Evolutionary conservation across 768 basidiomycete species (phyloP).

Genomic region (Cytidiella melzeri): DNA sequence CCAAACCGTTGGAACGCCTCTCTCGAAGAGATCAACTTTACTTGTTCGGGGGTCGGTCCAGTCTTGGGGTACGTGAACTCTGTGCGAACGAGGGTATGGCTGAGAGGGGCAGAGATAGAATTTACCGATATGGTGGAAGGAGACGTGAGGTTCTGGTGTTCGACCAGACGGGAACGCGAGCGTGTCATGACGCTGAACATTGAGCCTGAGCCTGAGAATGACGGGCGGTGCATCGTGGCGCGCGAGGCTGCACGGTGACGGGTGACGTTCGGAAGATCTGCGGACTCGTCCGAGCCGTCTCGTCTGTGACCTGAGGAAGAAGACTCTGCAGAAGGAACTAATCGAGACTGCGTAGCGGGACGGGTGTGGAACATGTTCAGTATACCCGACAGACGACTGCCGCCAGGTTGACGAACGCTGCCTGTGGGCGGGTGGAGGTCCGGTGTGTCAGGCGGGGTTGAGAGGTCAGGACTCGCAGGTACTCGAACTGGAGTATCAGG

Average conservation of each 20-base stretch:
- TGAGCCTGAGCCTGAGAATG: slow-evolving; percentile 33
- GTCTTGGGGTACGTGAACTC: slow-evolving; percentile 62
- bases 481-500: neutral
- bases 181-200: slow-evolving; percentile 34
- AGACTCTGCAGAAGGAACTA: slow-evolving; percentile 3
- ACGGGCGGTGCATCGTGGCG: slow-evolving; percentile 26
- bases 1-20: slow-evolving; percentile 67
- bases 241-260: slow-evolving; percentile 22
- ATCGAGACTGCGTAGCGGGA: slow-evolving; percentile 3
- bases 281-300: slow-evolving; percentile 18
- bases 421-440: slow-evolving; percentile 1
- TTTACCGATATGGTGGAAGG: slow-evolving; percentile 66
- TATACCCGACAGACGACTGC: slow-evolving; percentile 17
- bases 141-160: slow-evolving; percentile 37
- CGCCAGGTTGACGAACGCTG: neutral
- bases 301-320: slow-evolving; percentile 16
- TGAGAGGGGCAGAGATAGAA: slow-evolving; percentile 71
- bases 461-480: neutral
- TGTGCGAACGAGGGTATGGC: slow-evolving; percentile 65
- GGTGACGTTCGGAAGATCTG: slow-evolving; percentile 20
- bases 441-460: neutral
- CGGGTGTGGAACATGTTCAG: slow-evolving; percentile 19
- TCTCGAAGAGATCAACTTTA: slow-evolving; percentile 63
- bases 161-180: slow-evolving; percentile 36
- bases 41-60: slow-evolving; percentile 56